A percentile compares a stretch with the other conserved stretches of the same genome.
Evolutionary conservation across 768 basidiomycete genomes (phyloP).

Genomic region (Kwoniella dejecticola): DNA sequence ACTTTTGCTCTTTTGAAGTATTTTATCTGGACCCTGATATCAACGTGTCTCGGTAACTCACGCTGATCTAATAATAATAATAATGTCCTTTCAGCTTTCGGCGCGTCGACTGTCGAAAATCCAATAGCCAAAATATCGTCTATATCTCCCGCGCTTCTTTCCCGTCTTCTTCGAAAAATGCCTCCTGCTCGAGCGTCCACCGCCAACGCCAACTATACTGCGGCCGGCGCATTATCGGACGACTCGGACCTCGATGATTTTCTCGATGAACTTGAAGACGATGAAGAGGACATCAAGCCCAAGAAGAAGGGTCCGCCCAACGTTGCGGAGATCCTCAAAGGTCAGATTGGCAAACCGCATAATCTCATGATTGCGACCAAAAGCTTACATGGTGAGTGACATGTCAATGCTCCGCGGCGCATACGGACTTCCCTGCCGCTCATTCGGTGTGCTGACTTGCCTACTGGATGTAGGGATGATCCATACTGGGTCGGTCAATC

Average conservation of each 20-base stretch:
- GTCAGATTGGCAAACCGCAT: conserved; percentile 17
- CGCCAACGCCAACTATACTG: conserved; percentile 2
- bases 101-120: neutral
- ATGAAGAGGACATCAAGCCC: conserved; percentile 15
- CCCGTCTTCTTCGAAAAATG: neutral
- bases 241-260: conserved; percentile 21
- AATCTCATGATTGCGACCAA: conserved; percentile 22
- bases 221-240: conserved; percentile 16
- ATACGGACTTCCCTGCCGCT: too few species aligned
- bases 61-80: too few species aligned
- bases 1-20: too few species aligned
- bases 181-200: conserved; percentile 5
- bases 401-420: neutral
- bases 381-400: conserved; percentile 37
- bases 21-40: too few species aligned
- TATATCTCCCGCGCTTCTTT: neutral
- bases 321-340: conserved; percentile 8
- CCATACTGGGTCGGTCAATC: conserved; percentile 34
- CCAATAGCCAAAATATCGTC: neutral
- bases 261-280: conserved; percentile 14
- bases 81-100: too few species aligned
- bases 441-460: conserved; percentile 2
- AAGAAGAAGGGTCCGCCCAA: conserved; percentile 5
- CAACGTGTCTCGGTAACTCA: too few species aligned
- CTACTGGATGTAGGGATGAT: conserved; percentile 28